Conservation (phyloP, 2,329 filamentous ascomycete genomes). For the Mariannaea elegans region DNA sequence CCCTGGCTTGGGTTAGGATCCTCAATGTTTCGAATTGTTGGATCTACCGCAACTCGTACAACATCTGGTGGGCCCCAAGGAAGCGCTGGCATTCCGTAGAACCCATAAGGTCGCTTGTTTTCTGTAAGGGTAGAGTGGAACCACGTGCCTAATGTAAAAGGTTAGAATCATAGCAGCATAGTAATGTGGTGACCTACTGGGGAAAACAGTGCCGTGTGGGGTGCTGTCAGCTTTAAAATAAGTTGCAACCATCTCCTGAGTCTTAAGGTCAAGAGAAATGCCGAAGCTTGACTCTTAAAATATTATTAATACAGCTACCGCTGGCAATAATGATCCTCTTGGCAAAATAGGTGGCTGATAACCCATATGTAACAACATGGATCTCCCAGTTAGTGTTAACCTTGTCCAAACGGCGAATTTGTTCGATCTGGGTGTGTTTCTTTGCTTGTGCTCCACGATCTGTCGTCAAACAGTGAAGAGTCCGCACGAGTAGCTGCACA, state of each 20-base stretch:
- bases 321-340: slow-evolving; percentile 15
- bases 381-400: slow-evolving; percentile 11
- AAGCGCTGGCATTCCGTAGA: slow-evolving; percentile 18
- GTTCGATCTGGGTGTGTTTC: slow-evolving; percentile 14
- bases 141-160: slow-evolving; percentile 5
- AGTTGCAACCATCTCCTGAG: slow-evolving; percentile 18
- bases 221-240: slow-evolving; percentile 13
- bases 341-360: not conserved
- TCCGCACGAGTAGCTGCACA: slow-evolving; percentile 9
- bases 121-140: slow-evolving; percentile 3
- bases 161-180: not conserved
- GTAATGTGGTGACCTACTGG: slow-evolving; percentile 1
- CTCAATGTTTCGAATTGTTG: not conserved
- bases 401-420: slow-evolving; percentile 4
- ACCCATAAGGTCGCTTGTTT: slow-evolving; percentile 10
- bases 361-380: not conserved
- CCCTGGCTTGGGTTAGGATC: not conserved
- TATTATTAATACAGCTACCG: slow-evolving; percentile 5
- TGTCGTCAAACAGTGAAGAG: slow-evolving; percentile 6
- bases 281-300: slow-evolving; percentile 15
- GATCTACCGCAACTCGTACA: slow-evolving; percentile 14
- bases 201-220: slow-evolving; percentile 17
- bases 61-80: slow-evolving; percentile 20
- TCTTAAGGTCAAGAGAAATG: slow-evolving; percentile 16
- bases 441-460: slow-evolving; percentile 8